Conservation (phyloP, 2,329 filamentous ascomycete species). For the Trichoderma citrinoviride region DNA sequence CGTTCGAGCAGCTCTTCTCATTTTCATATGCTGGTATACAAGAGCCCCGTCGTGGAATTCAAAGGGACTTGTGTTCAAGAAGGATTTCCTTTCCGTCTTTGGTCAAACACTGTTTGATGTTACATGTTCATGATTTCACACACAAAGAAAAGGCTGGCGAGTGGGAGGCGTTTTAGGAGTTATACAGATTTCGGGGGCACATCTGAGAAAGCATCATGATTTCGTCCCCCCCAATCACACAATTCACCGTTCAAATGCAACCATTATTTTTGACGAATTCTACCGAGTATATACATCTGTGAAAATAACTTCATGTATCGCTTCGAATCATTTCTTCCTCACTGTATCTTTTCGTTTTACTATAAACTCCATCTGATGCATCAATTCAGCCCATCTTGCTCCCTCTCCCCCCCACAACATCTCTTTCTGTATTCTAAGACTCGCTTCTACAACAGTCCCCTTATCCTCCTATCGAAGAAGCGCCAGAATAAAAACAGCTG, state of each 20-base stretch:
- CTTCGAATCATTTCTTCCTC: background rate
- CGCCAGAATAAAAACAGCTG: background rate
- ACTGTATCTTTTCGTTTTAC: conserved; percentile 4
- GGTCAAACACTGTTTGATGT: background rate
- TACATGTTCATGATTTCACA: background rate
- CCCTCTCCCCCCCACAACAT: background rate
- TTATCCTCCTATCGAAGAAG: background rate
- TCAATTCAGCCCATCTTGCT: background rate
- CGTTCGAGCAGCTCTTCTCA: background rate
- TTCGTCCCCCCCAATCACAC: background rate
- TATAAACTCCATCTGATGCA: conserved; percentile 2
- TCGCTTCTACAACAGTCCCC: background rate
- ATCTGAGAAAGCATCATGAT: conserved; percentile 4
- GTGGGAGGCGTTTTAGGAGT: conserved; percentile 13
- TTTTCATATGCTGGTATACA: background rate
- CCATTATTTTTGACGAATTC: background rate
- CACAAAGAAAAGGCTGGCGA: conserved; percentile 3
- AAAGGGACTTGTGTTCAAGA: background rate
- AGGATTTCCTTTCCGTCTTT: background rate
- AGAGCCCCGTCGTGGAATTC: background rate
- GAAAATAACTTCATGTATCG: background rate
- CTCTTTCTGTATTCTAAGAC: background rate
- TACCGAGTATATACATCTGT: background rate
- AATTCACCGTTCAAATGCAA: background rate
- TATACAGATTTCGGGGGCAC: background rate